Base-by-base conservation (phyloP, 2,329 filamentous ascomycete genomes). In the Pezicula rhizophila region DNA sequence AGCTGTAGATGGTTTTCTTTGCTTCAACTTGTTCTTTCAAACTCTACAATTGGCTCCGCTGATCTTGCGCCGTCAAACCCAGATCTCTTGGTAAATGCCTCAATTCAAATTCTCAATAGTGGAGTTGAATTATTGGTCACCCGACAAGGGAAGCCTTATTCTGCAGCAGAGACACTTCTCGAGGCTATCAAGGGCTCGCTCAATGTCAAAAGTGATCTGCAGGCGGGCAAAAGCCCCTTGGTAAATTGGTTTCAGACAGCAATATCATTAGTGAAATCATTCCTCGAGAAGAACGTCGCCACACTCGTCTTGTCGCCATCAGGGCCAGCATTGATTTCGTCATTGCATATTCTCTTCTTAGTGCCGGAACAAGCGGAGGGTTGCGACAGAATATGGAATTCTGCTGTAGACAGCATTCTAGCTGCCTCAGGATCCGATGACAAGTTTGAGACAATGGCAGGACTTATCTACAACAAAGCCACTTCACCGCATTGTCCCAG, bases 271-370 rank as follows among this genome's bases (percentile, higher is more conserved):
- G 35, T 82, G 2, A 64, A 66, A 2, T 54, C 57, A 1, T 80
- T 87, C 38, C 66, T 85, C 4, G 65, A 72, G 17, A 69, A 79
- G 1, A 71, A 83, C 52, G 70, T 85, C 12, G 70, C 77, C 0
- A 67, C 71, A 1, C 68, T 93, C 14, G 67, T 91, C 2, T 67
- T 76, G 2, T 90, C 88, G 0, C 79, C 86, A 0, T 91, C 89
- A 1, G 79, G 80, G 0, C 66, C 77, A 2, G 77, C 84, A 45
- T 65, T 96, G 0, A 70, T 90, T 7, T 78, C 82, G 0, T 79
- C 82, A 10, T 70, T 95, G 0, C 76, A 82, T 42, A 65, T 76
- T 1, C 70, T 83, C 37, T 74, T 76, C 1, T 63, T 70, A 26
- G 68, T 71, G 14, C 65, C 66, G 35, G 68, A 58, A 47, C 70